Evolutionary conservation across 169 alveolate genomes (phyloP), one percentile per base, ranked within the genome.

Genomic region (Plasmodium sp.): DNA sequence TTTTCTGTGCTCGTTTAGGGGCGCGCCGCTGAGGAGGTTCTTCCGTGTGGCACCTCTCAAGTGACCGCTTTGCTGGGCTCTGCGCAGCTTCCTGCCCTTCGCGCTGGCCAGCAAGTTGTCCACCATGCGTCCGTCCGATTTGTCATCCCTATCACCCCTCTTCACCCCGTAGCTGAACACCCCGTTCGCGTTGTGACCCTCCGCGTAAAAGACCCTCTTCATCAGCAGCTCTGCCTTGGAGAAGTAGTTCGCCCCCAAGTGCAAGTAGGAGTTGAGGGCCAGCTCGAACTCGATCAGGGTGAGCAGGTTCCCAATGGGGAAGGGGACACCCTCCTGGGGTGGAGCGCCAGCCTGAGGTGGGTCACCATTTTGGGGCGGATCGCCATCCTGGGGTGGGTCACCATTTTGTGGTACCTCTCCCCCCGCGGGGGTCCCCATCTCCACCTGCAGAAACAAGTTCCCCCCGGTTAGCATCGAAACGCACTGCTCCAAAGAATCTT

Each of bases 401-500:
- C 39, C 34, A 22, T 5, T 62, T 5, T 62, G 36, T 3, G 34
- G n/a, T 22, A 72, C 54, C n/a, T 41, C 58, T 31, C 34, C 34
- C n/a, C 6, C 54, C 18, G 39, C 31, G 12, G 34, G 31, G 75
- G 34, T 85, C 27, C 84, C 93, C 14, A 85, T 75, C 80, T 85
- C 93, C 7, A 85, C 27, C 80, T 85, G 93, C 6, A 85, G 5
- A 51, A 85, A 74, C 43, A 85, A 34, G 62, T 85, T 85, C 43
- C 41, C 18, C 14, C 84, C 58, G 27, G 84, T 85, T 85, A 85
- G 41, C 80, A 85, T 75, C 58, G 48, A 51, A 10, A 36, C 43
- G 31, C 86, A 85, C 39, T 85, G 34, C 14, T 85, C 80, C 41
- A 85, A 85, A 85, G 39, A 75, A 43, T 54, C 9, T 22, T 77